Evolutionary conservation across 1,139 yeast genomes (phyloP), one percentile per base, ranked within the genome.

Genomic region (Candida sp.): DNA sequence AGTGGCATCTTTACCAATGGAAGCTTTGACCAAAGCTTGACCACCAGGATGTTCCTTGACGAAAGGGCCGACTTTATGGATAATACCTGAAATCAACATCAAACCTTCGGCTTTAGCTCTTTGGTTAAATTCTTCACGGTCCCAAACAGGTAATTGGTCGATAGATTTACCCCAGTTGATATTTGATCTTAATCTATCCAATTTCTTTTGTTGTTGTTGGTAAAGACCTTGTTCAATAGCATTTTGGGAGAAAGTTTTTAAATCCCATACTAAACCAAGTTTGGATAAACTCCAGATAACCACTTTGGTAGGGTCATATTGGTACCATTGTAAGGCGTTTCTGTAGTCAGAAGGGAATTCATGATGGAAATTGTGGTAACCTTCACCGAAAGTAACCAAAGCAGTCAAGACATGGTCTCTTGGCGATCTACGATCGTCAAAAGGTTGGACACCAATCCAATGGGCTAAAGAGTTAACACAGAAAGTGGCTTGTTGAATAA

Each of bases 291-390:
- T 40, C 75, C 81, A 89, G 63, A 93, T 91, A 49, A 81, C 63
- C 48, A 85, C 63, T 79, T 93, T 93, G 54, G 98, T 93, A 54
- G 99, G 99, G 67, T 93, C 99, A 68, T 86, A 93, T 79, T 95
- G 99, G 77, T 87, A 93, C 99, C 99, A 95, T 69, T 83, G 87
- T 64, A 93, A 80, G 40, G 99, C 99, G 63, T 93, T 93, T 77
- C 99, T 83, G 81, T 93, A 93, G 73, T 93, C 99, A 39, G 95
- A 82, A 55, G 99, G 99, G 81, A 91, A 93, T 75, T 95, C 98
- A 73, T 93, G 99, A 72, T 93, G 99, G 84, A 93, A 93, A 75
- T 93, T 93, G 72, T 93, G 99, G 80, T 93, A 91, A 48, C 99
- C 99, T 75, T 93, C 99, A 64, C 99, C 99, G 57, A 93, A 87